A percentile compares a stretch with the other conserved stretches of the same genome.
phyloP scores from a whole-genome alignment of 345 rosid genomes.

The Eutrema heterophyllum region DNA sequence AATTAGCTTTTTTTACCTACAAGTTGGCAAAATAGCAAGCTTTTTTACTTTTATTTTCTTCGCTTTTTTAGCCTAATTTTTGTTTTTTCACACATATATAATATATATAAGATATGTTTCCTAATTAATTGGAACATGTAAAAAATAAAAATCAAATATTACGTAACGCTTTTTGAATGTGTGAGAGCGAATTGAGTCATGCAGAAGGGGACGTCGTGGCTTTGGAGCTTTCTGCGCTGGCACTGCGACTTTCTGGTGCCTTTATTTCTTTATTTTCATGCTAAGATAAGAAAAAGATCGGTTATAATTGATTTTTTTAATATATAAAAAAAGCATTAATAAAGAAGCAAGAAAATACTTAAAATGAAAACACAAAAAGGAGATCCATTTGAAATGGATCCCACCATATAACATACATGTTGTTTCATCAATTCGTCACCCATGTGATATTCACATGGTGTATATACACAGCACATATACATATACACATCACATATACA shows the following conservation, averaged over 20 bases:
- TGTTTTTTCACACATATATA: not conserved
- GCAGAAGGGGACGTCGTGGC: slow-evolving; percentile 30
- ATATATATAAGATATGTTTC: slow-evolving; percentile 17
- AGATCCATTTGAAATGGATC: slow-evolving; percentile 20
- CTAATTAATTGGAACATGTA: slow-evolving; percentile 10
- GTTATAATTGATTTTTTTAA: slow-evolving; percentile 5
- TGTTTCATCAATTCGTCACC: slow-evolving; percentile 32
- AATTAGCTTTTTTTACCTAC: slow-evolving; percentile 17
- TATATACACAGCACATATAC: not conserved
- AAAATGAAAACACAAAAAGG: slow-evolving; percentile 10
- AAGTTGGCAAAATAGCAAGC: slow-evolving; percentile 11
- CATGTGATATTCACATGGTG: slow-evolving; percentile 28
- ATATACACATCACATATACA: too few species aligned
- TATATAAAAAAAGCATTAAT: not conserved
- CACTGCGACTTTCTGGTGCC: slow-evolving; percentile 17
- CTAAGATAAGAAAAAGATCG: slow-evolving; percentile 21
- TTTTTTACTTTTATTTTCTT: slow-evolving; percentile 1
- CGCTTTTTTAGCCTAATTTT: not conserved
- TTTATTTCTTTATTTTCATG: slow-evolving; percentile 18
- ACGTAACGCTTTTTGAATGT: slow-evolving; percentile 9
- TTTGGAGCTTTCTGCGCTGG: slow-evolving; percentile 29
- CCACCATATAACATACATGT: slow-evolving; percentile 6
- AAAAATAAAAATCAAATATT: not conserved
- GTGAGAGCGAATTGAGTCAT: slow-evolving; percentile 20
- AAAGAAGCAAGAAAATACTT: not conserved